Conservation (phyloP, 805 yeast genomes). For the Jamesozyma rosinii region DNA sequence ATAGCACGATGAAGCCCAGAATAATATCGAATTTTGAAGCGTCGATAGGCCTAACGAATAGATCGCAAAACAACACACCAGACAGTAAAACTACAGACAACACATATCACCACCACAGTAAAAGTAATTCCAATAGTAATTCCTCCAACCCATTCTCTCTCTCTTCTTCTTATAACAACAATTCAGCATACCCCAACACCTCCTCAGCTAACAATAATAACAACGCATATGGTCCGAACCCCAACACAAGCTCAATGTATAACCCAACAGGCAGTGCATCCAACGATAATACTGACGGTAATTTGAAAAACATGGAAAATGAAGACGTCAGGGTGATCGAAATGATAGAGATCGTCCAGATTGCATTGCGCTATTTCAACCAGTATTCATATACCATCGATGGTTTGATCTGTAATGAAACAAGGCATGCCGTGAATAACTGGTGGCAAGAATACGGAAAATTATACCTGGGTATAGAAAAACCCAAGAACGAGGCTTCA, state of each 20-base stretch:
- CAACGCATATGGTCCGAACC: neutral
- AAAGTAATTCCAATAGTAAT: neutral
- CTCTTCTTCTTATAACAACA: neutral
- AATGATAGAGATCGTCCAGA: conserved; percentile 65
- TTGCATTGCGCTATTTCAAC: conserved; percentile 67
- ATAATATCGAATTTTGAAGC: neutral
- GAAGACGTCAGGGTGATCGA: conserved; percentile 51
- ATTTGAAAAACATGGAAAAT: neutral
- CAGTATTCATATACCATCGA: conserved; percentile 56
- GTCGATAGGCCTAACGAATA: neutral
- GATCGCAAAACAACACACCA: neutral
- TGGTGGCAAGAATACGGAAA: conserved; percentile 83
- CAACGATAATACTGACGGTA: neutral
- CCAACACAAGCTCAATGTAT: neutral
- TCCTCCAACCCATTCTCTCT: neutral
- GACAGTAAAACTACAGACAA: neutral
- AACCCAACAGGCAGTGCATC: neutral
- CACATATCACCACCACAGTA: neutral
- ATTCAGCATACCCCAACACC: neutral
- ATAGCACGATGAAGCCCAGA: neutral
- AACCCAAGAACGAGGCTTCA: conserved; percentile 39
- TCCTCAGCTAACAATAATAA: neutral
- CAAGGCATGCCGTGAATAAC: conserved; percentile 58
- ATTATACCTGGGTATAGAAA: conserved; percentile 24
- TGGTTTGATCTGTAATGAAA: conserved; percentile 72